Base-by-base conservation (phyloP, 768 basidiomycete genomes). In the Coprinopsis sp. region DNA sequence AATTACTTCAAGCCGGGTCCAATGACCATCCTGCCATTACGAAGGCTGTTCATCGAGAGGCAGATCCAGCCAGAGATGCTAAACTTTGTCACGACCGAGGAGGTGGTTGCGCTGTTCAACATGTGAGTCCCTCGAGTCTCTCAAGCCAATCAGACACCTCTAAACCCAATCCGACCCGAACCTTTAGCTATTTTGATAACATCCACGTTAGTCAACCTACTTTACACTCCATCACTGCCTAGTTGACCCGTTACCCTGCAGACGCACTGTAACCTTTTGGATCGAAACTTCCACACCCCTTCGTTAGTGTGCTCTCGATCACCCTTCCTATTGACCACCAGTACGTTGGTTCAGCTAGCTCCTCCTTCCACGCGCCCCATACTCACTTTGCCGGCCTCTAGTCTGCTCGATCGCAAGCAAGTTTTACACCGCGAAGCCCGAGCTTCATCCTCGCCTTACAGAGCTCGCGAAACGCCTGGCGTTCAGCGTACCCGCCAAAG, bases 321-420 rank as follows among this genome's bases (percentile, higher is more conserved):
- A 29, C 95, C 95, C 0, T 97, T 99, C 68, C 67, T 99, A 37
- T 76, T 98, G 46, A 98, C 96, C 14, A 91, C 93, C 16, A 88
- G 89, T 89, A 57, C 49, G 84, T 77, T 6, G 16, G 23, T 34
- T 41, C 56, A 50, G 36, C 12, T 16, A 27, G 7, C 28, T 25
- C 18, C 24, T 23, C 25, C 29, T 29, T 19, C 13, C 49, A 38
- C 29, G 33, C 29, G 25, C 23, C 38, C 36, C 37, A 49, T 11
- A 37, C 30, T 47, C 38, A 39, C 50, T 37, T 19, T 16, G 23
- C 31, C 37, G 33, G 19, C 33, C 37, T 40, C 24, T 54, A 97
- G 93, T 99, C 51, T 97, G 94, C 61, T 86, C 95, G n/a, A 87
- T 96, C 45, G 83, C 95, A 2, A 84, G 89, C 58, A 88, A 90